Conservation (phyloP, 164 flowering plant species). For the grape (Vitis vinifera) region DNA sequence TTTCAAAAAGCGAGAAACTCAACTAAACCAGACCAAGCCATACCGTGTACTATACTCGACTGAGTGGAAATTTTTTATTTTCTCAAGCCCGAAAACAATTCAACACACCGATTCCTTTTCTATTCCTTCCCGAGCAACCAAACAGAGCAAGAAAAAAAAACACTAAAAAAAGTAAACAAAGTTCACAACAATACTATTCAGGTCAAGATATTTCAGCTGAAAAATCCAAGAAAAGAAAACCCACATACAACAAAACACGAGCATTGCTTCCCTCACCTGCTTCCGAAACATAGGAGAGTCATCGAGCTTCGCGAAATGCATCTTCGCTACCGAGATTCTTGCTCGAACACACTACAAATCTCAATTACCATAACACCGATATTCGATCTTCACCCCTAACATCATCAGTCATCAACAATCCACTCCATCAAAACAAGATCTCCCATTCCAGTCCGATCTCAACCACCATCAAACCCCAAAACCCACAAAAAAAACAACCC, state of each 20-base stretch:
- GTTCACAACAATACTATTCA: too few species aligned
- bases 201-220: background rate
- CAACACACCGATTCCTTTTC: too few species aligned
- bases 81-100: too few species aligned
- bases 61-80: too few species aligned
- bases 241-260: background rate
- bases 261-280: constrained; percentile 47
- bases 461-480: background rate
- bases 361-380: constrained; percentile 25
- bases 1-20: too few species aligned
- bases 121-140: background rate
- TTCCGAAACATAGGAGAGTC: constrained; percentile 99
- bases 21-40: too few species aligned
- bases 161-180: too few species aligned
- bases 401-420: background rate
- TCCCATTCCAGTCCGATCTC: constrained; percentile 1
- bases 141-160: constrained; percentile 6
- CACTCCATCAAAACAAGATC: constrained; percentile 9
- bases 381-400: constrained; percentile 18
- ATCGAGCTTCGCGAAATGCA: constrained; percentile 94
- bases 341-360: constrained; percentile 9
- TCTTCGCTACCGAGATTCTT: constrained; percentile 28
- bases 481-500: background rate
- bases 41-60: too few species aligned
- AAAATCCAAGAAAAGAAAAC: background rate